Conservation (phyloP, 2,329 filamentous ascomycete species). For the Calonectria ilicicola region DNA sequence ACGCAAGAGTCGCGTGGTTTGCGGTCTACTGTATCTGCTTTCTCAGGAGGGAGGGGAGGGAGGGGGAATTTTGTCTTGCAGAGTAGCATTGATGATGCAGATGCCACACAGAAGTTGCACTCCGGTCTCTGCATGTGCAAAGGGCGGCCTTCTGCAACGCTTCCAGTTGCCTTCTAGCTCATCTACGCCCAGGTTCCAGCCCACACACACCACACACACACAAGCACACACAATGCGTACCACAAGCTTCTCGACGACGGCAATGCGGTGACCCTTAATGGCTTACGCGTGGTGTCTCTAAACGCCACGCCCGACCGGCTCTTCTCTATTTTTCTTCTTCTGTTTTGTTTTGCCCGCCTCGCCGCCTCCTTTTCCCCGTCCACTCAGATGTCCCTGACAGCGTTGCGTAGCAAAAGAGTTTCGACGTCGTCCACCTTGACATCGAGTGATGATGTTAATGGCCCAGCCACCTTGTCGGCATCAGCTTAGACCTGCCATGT, state of each 20-base stretch:
- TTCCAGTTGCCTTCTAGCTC: conserved; percentile 23
- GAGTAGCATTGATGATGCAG: conserved; percentile 4
- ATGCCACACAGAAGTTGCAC: neutral
- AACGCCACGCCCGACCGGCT: conserved; percentile 11
- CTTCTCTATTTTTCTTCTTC: neutral
- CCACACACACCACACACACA: neutral
- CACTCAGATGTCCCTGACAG: neutral
- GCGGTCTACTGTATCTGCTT: neutral
- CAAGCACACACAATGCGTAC: neutral
- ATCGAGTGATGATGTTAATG: neutral
- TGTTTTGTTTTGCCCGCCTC: neutral
- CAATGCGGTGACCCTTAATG: conserved; percentile 13
- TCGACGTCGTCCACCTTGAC: neutral
- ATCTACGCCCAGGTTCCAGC: neutral
- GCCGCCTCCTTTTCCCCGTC: neutral
- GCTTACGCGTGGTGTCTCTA: conserved; percentile 5
- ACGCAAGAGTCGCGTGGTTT: conserved; percentile 10
- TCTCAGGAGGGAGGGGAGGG: neutral
- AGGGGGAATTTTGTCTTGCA: neutral
- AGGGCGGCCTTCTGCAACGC: conserved; percentile 6
- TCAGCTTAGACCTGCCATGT: neutral
- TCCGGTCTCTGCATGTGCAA: conserved; percentile 5
- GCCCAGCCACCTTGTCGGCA: neutral
- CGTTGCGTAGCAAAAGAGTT: neutral
- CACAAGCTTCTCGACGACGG: neutral